phyloP scores from a whole-genome alignment of 2,329 filamentous ascomycete genomes.

The Nemania diffusa region DNA sequence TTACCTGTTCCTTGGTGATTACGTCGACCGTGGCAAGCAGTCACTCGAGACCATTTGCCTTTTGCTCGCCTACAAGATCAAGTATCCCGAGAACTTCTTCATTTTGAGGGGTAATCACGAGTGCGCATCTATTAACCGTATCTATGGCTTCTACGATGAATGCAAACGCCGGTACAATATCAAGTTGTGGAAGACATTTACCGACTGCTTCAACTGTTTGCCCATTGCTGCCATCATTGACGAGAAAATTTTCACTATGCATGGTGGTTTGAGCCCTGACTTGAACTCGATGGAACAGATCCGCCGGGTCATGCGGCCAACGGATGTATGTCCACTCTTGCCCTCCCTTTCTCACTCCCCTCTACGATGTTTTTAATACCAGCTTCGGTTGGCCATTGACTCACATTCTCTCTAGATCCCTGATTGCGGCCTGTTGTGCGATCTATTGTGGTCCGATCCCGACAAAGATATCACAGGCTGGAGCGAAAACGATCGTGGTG shows the following conservation, averaged over 20 bases:
- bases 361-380: slow-evolving; percentile 36
- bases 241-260: slow-evolving; percentile 99
- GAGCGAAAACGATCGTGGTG: slow-evolving; percentile 98
- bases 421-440: slow-evolving; percentile 95
- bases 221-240: slow-evolving; percentile 97
- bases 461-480: slow-evolving; percentile 99
- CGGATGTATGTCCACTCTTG: slow-evolving; percentile 86
- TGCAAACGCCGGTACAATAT: slow-evolving; percentile 97
- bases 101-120: slow-evolving; percentile 94
- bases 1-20: slow-evolving; percentile 97
- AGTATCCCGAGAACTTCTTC: slow-evolving; percentile 98
- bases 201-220: slow-evolving; percentile 95
- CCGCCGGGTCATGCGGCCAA: slow-evolving; percentile 96
- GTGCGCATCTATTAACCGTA: slow-evolving; percentile 93
- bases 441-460: slow-evolving; percentile 97
- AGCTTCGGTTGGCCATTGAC: slow-evolving; percentile 48
- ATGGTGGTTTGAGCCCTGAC: slow-evolving; percentile 95
- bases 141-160: slow-evolving; percentile 98
- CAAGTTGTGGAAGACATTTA: slow-evolving; percentile 98
- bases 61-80: slow-evolving; percentile 94
- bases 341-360: neutral
- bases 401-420: slow-evolving; percentile 76
- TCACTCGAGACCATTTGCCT: slow-evolving; percentile 94
- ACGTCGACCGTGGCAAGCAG: slow-evolving; percentile 96
- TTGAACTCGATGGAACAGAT: slow-evolving; percentile 99